Base-by-base conservation (phyloP, 768 basidiomycete genomes). In the Mycena rosella region DNA sequence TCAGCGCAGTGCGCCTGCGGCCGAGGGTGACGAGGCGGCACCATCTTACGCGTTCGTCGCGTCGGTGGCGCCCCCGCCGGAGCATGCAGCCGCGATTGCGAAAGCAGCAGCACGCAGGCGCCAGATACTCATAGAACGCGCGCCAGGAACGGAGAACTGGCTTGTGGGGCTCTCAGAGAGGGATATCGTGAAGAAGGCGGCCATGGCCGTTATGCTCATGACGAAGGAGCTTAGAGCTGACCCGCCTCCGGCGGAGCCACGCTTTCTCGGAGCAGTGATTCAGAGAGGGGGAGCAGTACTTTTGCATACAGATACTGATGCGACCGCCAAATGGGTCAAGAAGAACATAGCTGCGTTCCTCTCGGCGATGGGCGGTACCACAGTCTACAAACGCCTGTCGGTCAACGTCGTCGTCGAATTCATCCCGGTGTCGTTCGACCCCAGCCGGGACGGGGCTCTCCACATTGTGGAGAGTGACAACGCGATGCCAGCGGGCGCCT, bases 351-450 rank as follows among this genome's bases (percentile, higher is more conserved):
- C 20, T 10, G 34, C 17, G 1, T 73, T 76, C 48, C 69, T 68
- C 3, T 51, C 30, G 1, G 57, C 57, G 0, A 55, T 69, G 13
- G 70, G 71, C 32, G 68, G 69, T 26, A 62, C 38, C 40, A 68
- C 68, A 7, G 26, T 32, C 24, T 55, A 60, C 24, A 68, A 63
- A 44, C 38, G 49, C 32, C 48, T 56, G 3, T 67, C n/a, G n/a
- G n/a, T 67, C n/a, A 36, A 59, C 10, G 54, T 70, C 2, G 42
- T 77, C 0, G 74, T 70, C 5, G 70, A 75, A 26, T 75, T 60
- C 32, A 73, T 80, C 0, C 76, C 77, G 0, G 63, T 72, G 0
- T 20, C 60, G 0, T 73, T 75, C 56, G 58, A 69, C 48, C 68
- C 72, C 0, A 48, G 29, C 20, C 15, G 45, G 14, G 44, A 63